These are phyloP conservation scores for Trichoderma virens DNA, from an alignment of 495 filamentous ascomycete species.

Conservation along the genomic window DNA sequence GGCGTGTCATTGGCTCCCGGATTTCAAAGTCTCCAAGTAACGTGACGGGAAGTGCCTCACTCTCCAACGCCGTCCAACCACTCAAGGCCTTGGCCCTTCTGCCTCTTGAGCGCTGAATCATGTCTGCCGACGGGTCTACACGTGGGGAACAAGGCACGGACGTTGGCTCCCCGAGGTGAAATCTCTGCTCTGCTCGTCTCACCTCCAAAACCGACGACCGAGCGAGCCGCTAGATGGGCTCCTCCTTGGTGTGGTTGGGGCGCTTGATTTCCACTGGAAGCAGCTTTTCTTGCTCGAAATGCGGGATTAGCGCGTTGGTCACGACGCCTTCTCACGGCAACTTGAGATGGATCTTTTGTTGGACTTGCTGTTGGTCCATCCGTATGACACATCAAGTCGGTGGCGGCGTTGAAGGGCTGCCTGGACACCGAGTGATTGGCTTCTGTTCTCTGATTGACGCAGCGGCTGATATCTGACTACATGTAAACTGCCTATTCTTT, in stretches of 20 bases:
- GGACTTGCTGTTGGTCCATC: background rate
- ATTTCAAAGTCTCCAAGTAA: slow-evolving; percentile 5
- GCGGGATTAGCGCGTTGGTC: slow-evolving; percentile 2
- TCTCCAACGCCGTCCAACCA: background rate
- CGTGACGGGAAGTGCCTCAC: background rate
- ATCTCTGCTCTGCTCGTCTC: slow-evolving; percentile 1
- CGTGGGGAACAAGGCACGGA: background rate
- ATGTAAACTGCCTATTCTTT: background rate
- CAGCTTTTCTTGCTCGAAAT: background rate
- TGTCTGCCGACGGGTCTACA: background rate
- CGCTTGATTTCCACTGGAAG: background rate
- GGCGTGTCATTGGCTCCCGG: background rate
- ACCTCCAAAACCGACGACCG: background rate
- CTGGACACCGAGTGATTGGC: background rate
- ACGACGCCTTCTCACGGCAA: background rate
- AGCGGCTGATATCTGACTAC: slow-evolving; percentile 3
- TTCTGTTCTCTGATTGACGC: background rate
- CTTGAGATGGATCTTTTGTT: background rate
- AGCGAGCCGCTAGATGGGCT: background rate
- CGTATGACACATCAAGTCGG: background rate
- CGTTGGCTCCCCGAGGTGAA: background rate
- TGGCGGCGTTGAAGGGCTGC: background rate
- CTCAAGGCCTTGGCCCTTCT: background rate
- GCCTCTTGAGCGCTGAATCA: background rate
- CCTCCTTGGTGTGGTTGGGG: background rate